Evolutionary conservation across 1,139 yeast genomes (phyloP).

Genomic region (Entelexis paramagnoliae): DNA sequence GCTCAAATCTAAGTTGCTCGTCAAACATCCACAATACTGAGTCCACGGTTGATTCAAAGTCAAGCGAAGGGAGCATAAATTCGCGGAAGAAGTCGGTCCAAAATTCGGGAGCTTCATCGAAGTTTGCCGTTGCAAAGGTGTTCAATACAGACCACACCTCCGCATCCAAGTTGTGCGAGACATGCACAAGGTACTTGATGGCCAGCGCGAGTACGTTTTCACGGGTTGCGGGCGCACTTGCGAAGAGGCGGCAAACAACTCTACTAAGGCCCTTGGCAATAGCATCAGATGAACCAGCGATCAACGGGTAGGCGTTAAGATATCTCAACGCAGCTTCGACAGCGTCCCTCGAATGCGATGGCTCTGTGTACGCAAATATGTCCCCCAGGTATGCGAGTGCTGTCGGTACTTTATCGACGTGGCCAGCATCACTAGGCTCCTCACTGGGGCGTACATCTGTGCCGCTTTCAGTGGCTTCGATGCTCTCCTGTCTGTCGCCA

Average conservation of each 20-base stretch:
- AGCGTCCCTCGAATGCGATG: neutral
- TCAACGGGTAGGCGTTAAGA: neutral
- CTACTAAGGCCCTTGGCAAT: neutral
- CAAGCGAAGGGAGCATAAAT: constrained; percentile 20
- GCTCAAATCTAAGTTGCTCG: constrained; percentile 55
- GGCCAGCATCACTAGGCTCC: neutral
- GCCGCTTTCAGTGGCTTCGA: neutral
- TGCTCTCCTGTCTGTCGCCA: neutral
- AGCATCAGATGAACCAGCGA: neutral
- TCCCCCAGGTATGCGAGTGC: neutral
- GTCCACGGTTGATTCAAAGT: constrained; percentile 1
- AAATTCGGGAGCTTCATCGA: neutral
- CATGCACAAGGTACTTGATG: neutral
- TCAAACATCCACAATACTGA: constrained; percentile 45
- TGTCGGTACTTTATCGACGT: neutral
- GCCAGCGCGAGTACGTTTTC: neutral
- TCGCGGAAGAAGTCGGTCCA: constrained; percentile 12
- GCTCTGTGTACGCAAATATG: neutral
- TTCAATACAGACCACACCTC: constrained; percentile 9
- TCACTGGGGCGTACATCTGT: neutral
- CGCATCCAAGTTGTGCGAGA: constrained; percentile 8
- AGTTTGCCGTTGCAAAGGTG: neutral
- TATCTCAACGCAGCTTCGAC: neutral
- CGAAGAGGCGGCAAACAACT: neutral
- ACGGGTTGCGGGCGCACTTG: neutral